phyloP scores from a whole-genome alignment of 805 yeast genomes.

The Debaryomyces maramus region DNA sequence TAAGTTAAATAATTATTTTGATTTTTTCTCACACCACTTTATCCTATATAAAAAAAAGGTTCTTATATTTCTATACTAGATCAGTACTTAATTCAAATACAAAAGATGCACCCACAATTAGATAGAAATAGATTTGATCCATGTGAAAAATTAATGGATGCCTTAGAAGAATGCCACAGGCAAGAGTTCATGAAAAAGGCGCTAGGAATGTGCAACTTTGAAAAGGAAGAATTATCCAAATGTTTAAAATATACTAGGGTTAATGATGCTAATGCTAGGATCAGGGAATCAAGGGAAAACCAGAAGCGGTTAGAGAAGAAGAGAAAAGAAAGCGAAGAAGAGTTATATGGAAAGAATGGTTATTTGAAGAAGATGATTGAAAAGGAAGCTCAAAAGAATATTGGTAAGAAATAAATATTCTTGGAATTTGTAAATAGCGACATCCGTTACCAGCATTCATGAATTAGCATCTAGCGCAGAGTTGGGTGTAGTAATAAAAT shows the following conservation, averaged over 20 bases:
- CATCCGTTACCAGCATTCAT: too few relatives aligned
- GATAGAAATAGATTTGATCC: conserved; percentile 46
- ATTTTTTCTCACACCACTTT: background rate
- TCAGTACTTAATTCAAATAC: background rate
- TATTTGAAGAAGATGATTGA: conserved; percentile 66
- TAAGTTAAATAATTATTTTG: background rate
- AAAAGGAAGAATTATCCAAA: conserved; percentile 72
- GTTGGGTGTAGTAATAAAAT: too few relatives aligned
- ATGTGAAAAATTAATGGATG: conserved; percentile 80
- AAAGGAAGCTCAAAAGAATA: conserved; percentile 20
- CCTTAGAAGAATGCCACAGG: conserved; percentile 85
- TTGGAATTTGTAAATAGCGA: background rate
- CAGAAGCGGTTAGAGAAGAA: conserved; percentile 54
- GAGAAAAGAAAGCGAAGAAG: conserved; percentile 69
- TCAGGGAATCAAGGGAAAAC: conserved; percentile 53
- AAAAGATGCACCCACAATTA: conserved; percentile 45
- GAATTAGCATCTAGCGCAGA: too few relatives aligned
- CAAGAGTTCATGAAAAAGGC: conserved; percentile 66
- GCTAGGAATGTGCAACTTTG: conserved; percentile 81
- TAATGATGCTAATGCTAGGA: conserved; percentile 57
- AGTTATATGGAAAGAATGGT: conserved; percentile 73
- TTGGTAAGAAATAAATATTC: conserved; percentile 2
- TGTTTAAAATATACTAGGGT: conserved; percentile 81
- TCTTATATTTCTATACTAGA: too few relatives aligned
- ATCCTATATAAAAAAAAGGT: too few relatives aligned